Conservation (phyloP, 768 basidiomycete species). For the Boletus rubroflammeus region DNA sequence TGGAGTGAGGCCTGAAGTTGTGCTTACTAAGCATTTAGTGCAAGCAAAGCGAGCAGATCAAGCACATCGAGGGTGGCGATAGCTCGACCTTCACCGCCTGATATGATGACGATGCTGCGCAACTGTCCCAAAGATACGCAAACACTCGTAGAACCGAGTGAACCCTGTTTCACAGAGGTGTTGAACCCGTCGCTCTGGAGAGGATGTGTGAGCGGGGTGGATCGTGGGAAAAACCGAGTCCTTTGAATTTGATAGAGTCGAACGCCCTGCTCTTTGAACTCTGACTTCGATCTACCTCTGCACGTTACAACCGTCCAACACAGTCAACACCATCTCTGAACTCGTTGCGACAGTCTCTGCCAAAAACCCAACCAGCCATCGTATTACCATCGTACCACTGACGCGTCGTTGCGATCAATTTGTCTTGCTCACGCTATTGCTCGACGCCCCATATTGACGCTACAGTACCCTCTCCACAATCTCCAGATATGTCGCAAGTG, state of each 20-base stretch:
- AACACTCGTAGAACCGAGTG: too few relatives aligned
- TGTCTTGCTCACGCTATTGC: slow-evolving; percentile 9
- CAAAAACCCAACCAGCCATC: slow-evolving; percentile 15
- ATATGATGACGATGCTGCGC: too few relatives aligned
- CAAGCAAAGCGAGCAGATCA: too few relatives aligned
- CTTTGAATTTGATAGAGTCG: slow-evolving; percentile 28
- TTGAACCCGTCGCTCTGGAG: too few relatives aligned
- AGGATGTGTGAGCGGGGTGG: not conserved
- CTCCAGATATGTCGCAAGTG: slow-evolving; percentile 30
- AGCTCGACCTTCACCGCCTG: too few relatives aligned
- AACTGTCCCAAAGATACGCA: too few relatives aligned
- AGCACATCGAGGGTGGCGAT: too few relatives aligned
- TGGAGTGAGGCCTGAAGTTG: too few relatives aligned
- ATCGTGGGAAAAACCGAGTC: slow-evolving; percentile 24
- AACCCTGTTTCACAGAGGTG: too few relatives aligned
- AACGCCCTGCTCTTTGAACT: slow-evolving; percentile 26
- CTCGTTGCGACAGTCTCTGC: slow-evolving; percentile 10
- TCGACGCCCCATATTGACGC: slow-evolving; percentile 15
- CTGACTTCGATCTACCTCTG: slow-evolving; percentile 28
- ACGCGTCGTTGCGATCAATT: slow-evolving; percentile 24
- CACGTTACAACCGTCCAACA: slow-evolving; percentile 11
- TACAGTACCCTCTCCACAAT: slow-evolving; percentile 6
- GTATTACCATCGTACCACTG: slow-evolving; percentile 15
- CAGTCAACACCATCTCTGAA: slow-evolving; percentile 10
- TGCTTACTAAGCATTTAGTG: too few relatives aligned